Conservation (phyloP, 257 asterid genomes). For the Ophiorrhiza pumila region DNA sequence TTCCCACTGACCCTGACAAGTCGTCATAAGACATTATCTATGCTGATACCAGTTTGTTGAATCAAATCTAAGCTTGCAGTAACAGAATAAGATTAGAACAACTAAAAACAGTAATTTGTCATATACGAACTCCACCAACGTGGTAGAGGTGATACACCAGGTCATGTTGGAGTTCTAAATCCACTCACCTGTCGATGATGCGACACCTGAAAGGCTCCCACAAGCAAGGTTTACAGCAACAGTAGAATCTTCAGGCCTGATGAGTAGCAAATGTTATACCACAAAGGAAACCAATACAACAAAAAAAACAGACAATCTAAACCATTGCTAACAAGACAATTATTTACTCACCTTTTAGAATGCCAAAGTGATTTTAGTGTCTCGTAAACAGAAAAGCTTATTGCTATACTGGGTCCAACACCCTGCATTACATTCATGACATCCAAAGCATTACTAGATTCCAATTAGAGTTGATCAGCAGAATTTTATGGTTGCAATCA, state of each 20-base stretch:
- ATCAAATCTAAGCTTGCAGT: neutral
- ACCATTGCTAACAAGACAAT: neutral
- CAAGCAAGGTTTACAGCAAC: slow-evolving; percentile 76
- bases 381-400: slow-evolving; percentile 88
- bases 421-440: slow-evolving; percentile 49
- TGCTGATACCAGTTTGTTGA: no score
- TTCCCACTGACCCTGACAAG: no score
- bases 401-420: slow-evolving; percentile 94
- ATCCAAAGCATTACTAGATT: neutral
- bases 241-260: slow-evolving; percentile 77
- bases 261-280: neutral
- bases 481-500: neutral
- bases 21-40: no score
- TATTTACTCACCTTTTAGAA: slow-evolving; percentile 46
- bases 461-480: neutral
- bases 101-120: neutral
- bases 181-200: slow-evolving; percentile 78
- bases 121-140: neutral
- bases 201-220: slow-evolving; percentile 94
- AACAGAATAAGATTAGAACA: neutral
- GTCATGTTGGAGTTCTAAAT: slow-evolving; percentile 1
- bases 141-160: neutral
- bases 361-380: slow-evolving; percentile 63
- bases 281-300: neutral
- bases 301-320: neutral